These are phyloP conservation scores for Bonia amplexicaulis DNA, from an alignment of 176 grass and related monocot species.

Conservation along the genomic window DNA sequence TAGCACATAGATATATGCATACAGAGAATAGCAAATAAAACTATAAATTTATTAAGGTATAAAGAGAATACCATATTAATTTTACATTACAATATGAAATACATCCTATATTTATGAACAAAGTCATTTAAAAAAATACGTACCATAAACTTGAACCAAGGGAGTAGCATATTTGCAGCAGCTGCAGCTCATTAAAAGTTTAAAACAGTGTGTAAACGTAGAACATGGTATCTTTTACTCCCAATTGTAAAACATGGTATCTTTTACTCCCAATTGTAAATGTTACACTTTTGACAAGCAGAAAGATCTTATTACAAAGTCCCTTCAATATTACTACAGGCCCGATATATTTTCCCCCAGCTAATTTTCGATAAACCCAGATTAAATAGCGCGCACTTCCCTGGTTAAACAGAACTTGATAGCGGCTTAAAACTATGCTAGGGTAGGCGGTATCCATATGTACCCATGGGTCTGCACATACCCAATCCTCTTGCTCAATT, in stretches of 20 bases:
- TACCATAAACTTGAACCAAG: too few species aligned
- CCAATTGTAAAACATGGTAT: background rate
- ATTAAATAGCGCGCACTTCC: background rate
- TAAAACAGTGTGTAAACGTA: background rate
- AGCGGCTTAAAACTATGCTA: slow-evolving; percentile 29
- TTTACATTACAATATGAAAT: too few species aligned
- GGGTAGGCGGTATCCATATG: slow-evolving; percentile 79
- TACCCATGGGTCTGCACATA: slow-evolving; percentile 90
- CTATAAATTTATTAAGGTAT: too few species aligned
- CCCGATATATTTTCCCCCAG: background rate
- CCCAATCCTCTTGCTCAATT: slow-evolving; percentile 58
- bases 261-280: slow-evolving; percentile 3
- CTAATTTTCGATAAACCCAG: background rate
- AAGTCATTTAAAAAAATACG: background rate
- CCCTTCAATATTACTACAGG: background rate
- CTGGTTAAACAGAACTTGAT: background rate
- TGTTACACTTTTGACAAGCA: background rate
- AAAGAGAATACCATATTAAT: too few species aligned
- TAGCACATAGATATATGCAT: too few species aligned
- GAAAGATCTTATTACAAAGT: slow-evolving; percentile 6
- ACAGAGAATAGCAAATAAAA: too few species aligned
- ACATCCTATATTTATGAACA: too few species aligned
- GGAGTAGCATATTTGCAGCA: background rate
- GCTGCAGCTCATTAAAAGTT: background rate
- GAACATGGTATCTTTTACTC: slow-evolving; percentile 1